phyloP scores from a whole-genome alignment of 805 yeast genomes.

The Myxozyma geophila region DNA sequence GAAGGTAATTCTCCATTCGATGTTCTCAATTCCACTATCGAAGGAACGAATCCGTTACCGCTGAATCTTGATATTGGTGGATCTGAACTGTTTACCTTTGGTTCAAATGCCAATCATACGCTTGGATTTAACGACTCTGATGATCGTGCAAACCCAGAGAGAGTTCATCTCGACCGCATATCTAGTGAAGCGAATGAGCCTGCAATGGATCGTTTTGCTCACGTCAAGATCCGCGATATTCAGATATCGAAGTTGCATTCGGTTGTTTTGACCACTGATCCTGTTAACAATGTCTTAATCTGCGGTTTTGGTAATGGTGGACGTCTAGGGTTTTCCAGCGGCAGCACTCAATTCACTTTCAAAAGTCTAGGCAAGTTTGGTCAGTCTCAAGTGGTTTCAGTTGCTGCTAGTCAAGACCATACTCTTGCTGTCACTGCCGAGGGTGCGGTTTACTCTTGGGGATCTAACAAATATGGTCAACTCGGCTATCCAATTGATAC shows the following conservation, averaged over 20 bases:
- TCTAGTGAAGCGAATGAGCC: constrained; percentile 34
- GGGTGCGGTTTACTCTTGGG: constrained; percentile 77
- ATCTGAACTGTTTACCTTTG: constrained; percentile 57
- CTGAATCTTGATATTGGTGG: constrained; percentile 48
- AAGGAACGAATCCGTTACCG: constrained; percentile 33
- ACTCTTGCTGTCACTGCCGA: constrained; percentile 58
- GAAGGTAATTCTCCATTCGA: constrained; percentile 76
- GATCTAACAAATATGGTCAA: constrained; percentile 69
- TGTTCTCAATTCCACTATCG: constrained; percentile 49
- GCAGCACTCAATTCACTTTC: constrained; percentile 46
- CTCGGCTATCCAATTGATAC: constrained; percentile 56
- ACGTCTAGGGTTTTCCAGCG: constrained; percentile 62
- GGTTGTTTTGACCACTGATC: constrained; percentile 58
- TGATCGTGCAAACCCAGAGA: constrained; percentile 54
- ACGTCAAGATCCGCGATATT: constrained; percentile 55
- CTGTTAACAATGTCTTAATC: constrained; percentile 54
- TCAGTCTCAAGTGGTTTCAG: constrained; percentile 43
- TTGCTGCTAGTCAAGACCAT: constrained; percentile 69
- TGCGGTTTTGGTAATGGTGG: constrained; percentile 76
- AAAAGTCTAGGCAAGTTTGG: constrained; percentile 48
- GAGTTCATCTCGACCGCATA: constrained; percentile 44
- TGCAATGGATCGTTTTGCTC: constrained; percentile 44
- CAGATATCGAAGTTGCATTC: constrained; percentile 70
- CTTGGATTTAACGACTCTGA: constrained; percentile 70
- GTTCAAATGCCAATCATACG: constrained; percentile 64